These are phyloP conservation scores for Malus asiatica DNA, from an alignment of 306 rosid species.

Conservation along the genomic window DNA sequence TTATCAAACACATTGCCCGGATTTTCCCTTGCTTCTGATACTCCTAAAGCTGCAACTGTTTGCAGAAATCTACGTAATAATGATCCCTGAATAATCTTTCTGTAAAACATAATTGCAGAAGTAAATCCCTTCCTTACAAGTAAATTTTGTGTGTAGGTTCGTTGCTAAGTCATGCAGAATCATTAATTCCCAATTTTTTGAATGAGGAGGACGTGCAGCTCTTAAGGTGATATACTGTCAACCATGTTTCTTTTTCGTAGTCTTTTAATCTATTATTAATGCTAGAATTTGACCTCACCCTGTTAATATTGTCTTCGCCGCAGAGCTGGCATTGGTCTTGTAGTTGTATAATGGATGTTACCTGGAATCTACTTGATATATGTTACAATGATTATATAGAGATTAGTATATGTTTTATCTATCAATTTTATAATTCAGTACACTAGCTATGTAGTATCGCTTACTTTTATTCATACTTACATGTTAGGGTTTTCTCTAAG, in stretches of 20 bases:
- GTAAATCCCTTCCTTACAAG: constrained; percentile 21
- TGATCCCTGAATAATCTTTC: constrained; percentile 10
- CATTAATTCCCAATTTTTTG: constrained; percentile 74
- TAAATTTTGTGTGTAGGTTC: constrained; percentile 61
- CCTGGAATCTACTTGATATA: background rate
- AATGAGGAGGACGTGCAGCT: constrained; percentile 85
- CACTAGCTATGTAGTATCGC: constrained; percentile 1
- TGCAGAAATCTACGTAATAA: constrained; percentile 76
- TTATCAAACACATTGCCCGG: constrained; percentile 53
- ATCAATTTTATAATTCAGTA: background rate
- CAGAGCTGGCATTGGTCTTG: background rate
- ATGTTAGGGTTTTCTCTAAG: constrained; percentile 59
- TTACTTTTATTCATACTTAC: constrained; percentile 6
- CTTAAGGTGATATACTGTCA: constrained; percentile 48
- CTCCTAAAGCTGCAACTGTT: constrained; percentile 49
- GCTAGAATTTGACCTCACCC: background rate
- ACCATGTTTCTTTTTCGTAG: background rate
- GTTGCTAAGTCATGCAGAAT: constrained; percentile 84
- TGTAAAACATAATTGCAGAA: constrained; percentile 4
- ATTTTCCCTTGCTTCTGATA: constrained; percentile 54
- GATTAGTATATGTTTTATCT: background rate
- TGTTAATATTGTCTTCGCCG: background rate
- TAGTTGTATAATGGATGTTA: background rate
- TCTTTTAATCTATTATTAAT: background rate
- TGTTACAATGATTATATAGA: background rate